Base-by-base conservation (phyloP, 495 filamentous ascomycete genomes). In the Thozetella sp. region DNA sequence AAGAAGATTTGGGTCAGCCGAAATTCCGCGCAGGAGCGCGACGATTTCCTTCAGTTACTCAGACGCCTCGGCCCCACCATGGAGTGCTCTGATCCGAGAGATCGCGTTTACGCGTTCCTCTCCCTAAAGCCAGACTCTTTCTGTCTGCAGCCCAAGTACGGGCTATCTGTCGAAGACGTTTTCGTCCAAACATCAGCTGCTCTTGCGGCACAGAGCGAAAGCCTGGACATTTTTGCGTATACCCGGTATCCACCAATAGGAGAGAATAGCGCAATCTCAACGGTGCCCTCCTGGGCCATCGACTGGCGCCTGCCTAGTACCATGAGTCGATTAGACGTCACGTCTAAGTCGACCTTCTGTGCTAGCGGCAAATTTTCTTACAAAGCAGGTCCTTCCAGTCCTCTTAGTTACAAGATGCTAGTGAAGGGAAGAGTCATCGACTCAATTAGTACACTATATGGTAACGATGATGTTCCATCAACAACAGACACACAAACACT, bases 151-250 rank as follows among this genome's bases (percentile, higher is more conserved):
- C 43, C 43, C 6, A n/a, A 48, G 4, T 48, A 48, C n/a, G 43
- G 43, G 43, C 43, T 48, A 3, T 13, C 43, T 20, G n/a, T 48
- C n/a, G 43, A 48, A 10, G 43, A 48, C 3, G 43, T 48, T n/a
- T 48, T 48, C n/a, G 20, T 48, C n/a, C 6, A 37, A 48, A 20
- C 43, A 48, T 48, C 43, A 48, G 43, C 43, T n/a, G 43, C 43
- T 48, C 43, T 48, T n/a, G 43, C 43, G n/a, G 43, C 43, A n/a
- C 43, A 48, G 6, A 48, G 43, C 20, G 43, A 48, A n/a, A 48
- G 43, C 9, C 20, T 48, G 43, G n/a, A 20, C n/a, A 48, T 48
- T 13, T 48, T 48, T 48, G 43, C 43, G n/a, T 48, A 48, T 19
- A 48, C 43, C 20, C 43, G 43, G 43, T 20, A 48, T 48, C 43